These are phyloP conservation scores for Crucibulum laeve DNA, from an alignment of 768 basidiomycete species.

Conservation along the genomic window DNA sequence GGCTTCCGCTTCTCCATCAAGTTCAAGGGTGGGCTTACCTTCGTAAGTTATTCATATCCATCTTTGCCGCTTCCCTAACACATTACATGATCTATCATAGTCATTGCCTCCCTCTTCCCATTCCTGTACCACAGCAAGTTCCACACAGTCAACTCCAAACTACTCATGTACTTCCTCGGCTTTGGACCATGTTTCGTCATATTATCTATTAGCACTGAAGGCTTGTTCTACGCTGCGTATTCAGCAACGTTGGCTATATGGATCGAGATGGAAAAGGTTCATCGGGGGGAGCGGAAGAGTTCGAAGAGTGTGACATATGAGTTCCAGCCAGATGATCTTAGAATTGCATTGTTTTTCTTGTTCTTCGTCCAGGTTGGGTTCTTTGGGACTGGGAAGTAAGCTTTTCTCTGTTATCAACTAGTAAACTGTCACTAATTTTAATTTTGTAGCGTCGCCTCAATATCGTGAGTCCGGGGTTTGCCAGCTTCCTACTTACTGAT, in stretches of 20 bases:
- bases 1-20: constrained; percentile 61
- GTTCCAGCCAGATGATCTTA: constrained; percentile 58
- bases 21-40: constrained; percentile 61
- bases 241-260: constrained; percentile 59
- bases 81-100: not conserved
- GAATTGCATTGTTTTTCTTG: constrained; percentile 77
- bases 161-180: constrained; percentile 62
- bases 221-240: constrained; percentile 74
- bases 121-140: constrained; percentile 33
- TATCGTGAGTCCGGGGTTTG: constrained; percentile 48
- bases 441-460: constrained; percentile 65
- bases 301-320: constrained; percentile 22
- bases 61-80: not conserved
- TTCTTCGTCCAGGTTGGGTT: constrained; percentile 87
- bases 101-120: constrained; percentile 43
- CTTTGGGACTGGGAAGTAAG: constrained; percentile 82
- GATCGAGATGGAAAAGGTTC: constrained; percentile 55
- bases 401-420: constrained; percentile 7
- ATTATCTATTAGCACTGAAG: constrained; percentile 79
- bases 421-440: constrained; percentile 1
- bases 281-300: constrained; percentile 11
- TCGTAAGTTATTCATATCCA: constrained; percentile 32
- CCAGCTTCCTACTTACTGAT: not conserved
- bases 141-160: constrained; percentile 40
- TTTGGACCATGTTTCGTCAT: constrained; percentile 75